Evolutionary conservation across 2,329 filamentous ascomycete species (phyloP), one percentile per base, ranked within the genome.

Genomic region (Colletotrichum falcatum): DNA sequence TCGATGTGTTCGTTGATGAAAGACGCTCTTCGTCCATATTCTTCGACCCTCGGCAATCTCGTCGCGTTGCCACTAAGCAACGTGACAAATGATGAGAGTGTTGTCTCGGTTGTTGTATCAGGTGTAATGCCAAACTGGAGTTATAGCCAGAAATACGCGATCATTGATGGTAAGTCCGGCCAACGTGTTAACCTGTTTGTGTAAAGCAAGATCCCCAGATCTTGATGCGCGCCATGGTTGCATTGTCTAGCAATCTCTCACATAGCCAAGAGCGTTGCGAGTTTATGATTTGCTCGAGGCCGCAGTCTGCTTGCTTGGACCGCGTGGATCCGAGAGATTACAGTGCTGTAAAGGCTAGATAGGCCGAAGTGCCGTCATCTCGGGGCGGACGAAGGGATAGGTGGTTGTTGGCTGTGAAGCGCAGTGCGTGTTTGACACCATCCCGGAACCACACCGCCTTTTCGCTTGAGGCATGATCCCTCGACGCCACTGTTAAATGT

Each of bases 381-480:
- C 53, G 58, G 53, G 58, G 61, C 51, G 51, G 51, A 63, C 62
- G 30, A 39, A 68, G 49, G 55, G 53, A 72, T 62, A n/a, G 44
- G 33, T 39, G 37, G 20, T 56, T 46, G 48, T 69, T 65, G 53
- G 71, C 56, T 69, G 48, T 61, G 53, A 42, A 70, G 53, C 62
- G 71, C 39, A 55, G 49, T 55, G 53, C 35, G 49, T 60, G 53
- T 20, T 64, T 56, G 61, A 72, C 71, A 72, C 69, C 71, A 72
- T 42, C 46, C 44, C 54, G 28, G 51, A 46, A 65, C 51, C 70
- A 72, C 74, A 75, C 74, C 74, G 74, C 74, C 72, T 74, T 75
- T 75, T 75, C 66, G 48, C 49, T 66, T 55, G 59, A 65, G 55
- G 54, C 67, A 64, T 64, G 18, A 60, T 62, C 63, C 63, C 68